A percentile compares a stretch with the other conserved stretches of the same genome.
phyloP scores from a whole-genome alignment of 306 rosid genomes.

The Malus fusca region DNA sequence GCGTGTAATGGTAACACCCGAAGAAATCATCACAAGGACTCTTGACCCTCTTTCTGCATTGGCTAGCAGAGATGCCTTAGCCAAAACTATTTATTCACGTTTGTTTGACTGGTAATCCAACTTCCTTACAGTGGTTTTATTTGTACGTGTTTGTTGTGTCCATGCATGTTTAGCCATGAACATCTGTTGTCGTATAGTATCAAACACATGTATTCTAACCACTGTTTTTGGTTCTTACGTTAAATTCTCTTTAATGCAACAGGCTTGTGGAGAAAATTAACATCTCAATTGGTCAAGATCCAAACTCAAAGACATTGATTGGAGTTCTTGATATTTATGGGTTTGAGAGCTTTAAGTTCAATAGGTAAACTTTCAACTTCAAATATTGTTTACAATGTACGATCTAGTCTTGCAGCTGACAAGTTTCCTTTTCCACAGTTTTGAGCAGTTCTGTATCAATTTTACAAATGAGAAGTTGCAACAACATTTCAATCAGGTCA shows the following conservation, averaged over 20 bases:
- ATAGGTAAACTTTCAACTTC: slow-evolving; percentile 54
- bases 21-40: slow-evolving; percentile 96
- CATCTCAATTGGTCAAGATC: slow-evolving; percentile 94
- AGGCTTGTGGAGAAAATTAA: slow-evolving; percentile 99
- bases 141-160: neutral
- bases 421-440: slow-evolving; percentile 38
- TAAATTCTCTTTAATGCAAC: slow-evolving; percentile 11
- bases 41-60: slow-evolving; percentile 96
- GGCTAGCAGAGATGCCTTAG: slow-evolving; percentile 92
- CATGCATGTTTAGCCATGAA: neutral
- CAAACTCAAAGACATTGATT: slow-evolving; percentile 81
- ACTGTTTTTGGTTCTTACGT: slow-evolving; percentile 23
- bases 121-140: slow-evolving; percentile 16
- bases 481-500: slow-evolving; percentile 99
- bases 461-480: slow-evolving; percentile 98
- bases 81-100: slow-evolving; percentile 91
- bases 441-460: slow-evolving; percentile 99
- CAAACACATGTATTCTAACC: neutral
- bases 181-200: neutral
- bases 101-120: slow-evolving; percentile 91
- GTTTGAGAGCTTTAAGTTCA: slow-evolving; percentile 95
- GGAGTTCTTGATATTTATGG: slow-evolving; percentile 99
- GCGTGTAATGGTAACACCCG: slow-evolving; percentile 99
- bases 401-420: slow-evolving; percentile 29
- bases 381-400: slow-evolving; percentile 10